A percentile compares a stretch with the other conserved stretches of the same genome.
Conservation (phyloP, 1,284 basidiomycete species). For the Jaminaea rosea region DNA sequence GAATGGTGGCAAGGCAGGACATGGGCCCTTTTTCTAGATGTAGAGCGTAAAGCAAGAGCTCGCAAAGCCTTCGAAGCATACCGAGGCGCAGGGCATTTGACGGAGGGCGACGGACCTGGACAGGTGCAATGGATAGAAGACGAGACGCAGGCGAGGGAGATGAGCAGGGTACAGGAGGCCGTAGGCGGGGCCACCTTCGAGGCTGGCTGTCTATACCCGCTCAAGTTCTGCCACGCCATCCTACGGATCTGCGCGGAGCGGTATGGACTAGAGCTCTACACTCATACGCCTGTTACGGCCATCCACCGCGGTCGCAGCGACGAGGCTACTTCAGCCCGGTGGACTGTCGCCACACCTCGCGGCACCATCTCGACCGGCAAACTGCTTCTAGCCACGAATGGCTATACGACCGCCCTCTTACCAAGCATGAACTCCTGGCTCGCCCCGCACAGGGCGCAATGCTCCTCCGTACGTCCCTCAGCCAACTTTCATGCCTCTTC, state of each 20-base stretch:
- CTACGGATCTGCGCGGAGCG: not conserved
- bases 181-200: constrained; percentile 1
- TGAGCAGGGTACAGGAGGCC: not conserved
- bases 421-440: not conserved
- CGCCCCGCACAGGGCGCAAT: constrained; percentile 5
- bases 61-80: not conserved
- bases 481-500: not conserved
- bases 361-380: not conserved
- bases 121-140: constrained; percentile 4
- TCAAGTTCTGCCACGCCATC: constrained; percentile 5
- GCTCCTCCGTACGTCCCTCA: constrained; percentile 3
- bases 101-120: not conserved
- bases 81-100: not conserved
- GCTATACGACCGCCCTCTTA: constrained; percentile 3
- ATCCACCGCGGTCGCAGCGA: not conserved
- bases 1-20: constrained; percentile 8
- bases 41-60: not conserved
- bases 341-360: not conserved
- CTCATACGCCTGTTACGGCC: constrained; percentile 1
- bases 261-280: constrained; percentile 1
- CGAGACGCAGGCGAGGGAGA: not conserved
- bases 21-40: not conserved
- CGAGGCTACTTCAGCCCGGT: not conserved
- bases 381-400: constrained; percentile 8
- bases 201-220: constrained; percentile 3